phyloP scores from a whole-genome alignment of 257 asterid species.

The Scutellaria minor region DNA sequence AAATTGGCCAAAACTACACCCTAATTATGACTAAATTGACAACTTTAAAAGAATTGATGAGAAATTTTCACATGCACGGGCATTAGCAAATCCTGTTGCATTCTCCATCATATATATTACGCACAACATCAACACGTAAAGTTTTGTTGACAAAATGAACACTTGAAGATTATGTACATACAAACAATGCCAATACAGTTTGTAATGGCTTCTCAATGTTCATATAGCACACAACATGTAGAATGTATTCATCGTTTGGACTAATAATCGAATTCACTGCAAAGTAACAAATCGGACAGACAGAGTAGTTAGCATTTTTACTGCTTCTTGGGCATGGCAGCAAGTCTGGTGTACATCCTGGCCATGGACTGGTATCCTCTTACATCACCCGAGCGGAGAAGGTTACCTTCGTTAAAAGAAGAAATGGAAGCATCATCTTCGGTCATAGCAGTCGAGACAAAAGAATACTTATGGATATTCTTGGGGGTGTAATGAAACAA shows the following conservation, averaged over 20 bases:
- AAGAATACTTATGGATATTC: background rate
- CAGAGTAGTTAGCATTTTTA: constrained; percentile 31
- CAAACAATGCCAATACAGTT: too few relatives aligned
- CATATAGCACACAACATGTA: background rate
- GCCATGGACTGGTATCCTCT: constrained; percentile 98
- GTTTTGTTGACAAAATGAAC: too few relatives aligned
- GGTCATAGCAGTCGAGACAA: background rate
- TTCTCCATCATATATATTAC: too few relatives aligned
- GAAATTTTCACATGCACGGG: too few relatives aligned
- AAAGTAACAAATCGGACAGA: background rate
- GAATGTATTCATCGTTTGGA: background rate
- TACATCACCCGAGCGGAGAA: constrained; percentile 89
- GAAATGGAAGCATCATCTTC: constrained; percentile 27
- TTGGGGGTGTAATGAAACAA: too few relatives aligned
- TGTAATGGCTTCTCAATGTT: background rate
- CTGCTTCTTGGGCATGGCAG: constrained; percentile 97
- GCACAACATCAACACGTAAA: too few relatives aligned
- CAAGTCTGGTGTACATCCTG: constrained; percentile 94
- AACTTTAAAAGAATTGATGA: too few relatives aligned
- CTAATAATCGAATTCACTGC: constrained; percentile 12
- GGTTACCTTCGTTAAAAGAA: constrained; percentile 61
- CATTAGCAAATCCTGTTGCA: too few relatives aligned
- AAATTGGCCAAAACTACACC: too few relatives aligned
- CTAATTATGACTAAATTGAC: too few relatives aligned
- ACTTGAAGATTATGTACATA: too few relatives aligned